Evolutionary conservation across 2,329 filamentous ascomycete genomes (phyloP), one percentile per base, ranked within the genome.

Genomic region (Clonostachys sp.): DNA sequence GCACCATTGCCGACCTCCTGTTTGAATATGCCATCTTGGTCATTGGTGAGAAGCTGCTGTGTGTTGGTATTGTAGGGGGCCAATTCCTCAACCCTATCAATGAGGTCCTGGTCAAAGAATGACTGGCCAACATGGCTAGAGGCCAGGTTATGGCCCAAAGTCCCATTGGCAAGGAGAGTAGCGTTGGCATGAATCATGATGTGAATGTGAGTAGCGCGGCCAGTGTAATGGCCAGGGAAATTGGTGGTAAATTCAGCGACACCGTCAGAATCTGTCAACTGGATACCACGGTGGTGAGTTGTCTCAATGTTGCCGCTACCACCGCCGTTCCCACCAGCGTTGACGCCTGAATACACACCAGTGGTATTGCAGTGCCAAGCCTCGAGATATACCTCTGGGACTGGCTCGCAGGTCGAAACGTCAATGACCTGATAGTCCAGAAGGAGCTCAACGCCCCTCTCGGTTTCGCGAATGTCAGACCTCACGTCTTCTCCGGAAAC

Each of bases 41-140:
- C 64, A 57, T 85, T 85, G 34, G 58, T 64, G 4, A 74, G 81
- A 34, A 75, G 48, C 0, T 60, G 53, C 53, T 73, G 70, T 0
- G 61, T 69, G 60, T 78, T 79, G 45, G 58, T 59, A 36, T 54
- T 61, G 59, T 80, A 79, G 2, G 80, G 78, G 2, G 62, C 56
- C 0, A 65, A 64, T 16, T 62, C 57, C 48, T 81, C 77, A 41
- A 83, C 78, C 18, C 66, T 57, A 5, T 61, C 51, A 50, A 81
- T 73, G 30, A 86, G 72, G 46, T 72, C 68, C 56, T 84, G 75
- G 60, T 84, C 79, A 57, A 83, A 80, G 66, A 81, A 85, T 47
- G 82, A 62, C 60, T 86, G 81, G n/a, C 82, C 81, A 33, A 84
- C 73, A 60, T 85, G 80, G 6, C 78, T 74, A 46, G 79, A 71